Percentiles rank a stretch among this genome's conserved stretches.
phyloP scores from a whole-genome alignment of 2,329 filamentous ascomycete genomes.

The Ilyonectria destructans region DNA sequence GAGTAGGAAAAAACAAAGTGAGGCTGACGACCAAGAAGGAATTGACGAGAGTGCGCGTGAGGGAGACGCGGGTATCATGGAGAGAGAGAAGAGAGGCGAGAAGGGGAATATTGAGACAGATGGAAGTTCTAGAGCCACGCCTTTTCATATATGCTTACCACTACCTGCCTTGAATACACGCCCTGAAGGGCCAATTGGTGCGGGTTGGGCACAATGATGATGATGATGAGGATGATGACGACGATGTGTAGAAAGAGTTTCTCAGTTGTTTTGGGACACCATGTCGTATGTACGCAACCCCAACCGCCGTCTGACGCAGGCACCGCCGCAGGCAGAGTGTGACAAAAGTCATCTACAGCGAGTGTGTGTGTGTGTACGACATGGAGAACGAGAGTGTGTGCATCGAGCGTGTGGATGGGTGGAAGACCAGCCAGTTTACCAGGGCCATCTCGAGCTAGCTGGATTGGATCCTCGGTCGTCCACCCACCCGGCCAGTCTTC shows the following conservation, averaged over 20 bases:
- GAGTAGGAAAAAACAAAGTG: conserved; percentile 43
- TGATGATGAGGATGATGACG: conserved; percentile 30
- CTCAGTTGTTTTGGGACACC: conserved; percentile 7
- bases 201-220: conserved; percentile 38
- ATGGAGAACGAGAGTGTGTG: conserved; percentile 1
- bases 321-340: background rate
- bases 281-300: background rate
- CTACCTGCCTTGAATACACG: background rate
- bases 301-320: conserved; percentile 16
- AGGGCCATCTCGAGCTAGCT: conserved; percentile 15
- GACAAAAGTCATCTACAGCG: background rate
- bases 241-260: background rate
- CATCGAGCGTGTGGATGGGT: conserved; percentile 8
- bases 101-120: background rate
- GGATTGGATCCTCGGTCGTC: conserved; percentile 23
- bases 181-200: conserved; percentile 29
- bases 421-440: background rate
- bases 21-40: conserved; percentile 39
- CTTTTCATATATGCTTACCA: background rate
- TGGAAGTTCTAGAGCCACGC: conserved; percentile 15
- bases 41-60: conserved; percentile 18
- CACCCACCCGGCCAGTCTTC: background rate
- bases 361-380: background rate
- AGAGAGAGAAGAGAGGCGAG: background rate
- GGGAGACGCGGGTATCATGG: conserved; percentile 21